Conservation (phyloP, 1,284 basidiomycete species). For the Puccinia novopanici region DNA sequence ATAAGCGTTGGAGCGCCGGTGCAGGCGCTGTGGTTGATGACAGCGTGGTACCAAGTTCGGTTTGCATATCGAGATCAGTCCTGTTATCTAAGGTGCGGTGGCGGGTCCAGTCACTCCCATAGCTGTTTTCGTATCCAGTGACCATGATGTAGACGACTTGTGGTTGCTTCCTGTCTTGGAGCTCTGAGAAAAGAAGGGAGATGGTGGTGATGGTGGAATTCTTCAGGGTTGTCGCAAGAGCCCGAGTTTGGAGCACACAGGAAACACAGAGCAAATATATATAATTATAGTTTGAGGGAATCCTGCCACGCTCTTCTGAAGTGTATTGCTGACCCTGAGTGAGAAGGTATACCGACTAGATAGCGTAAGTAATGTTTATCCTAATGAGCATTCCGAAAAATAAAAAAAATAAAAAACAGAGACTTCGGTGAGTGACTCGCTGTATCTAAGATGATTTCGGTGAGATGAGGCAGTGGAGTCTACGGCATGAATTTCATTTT, state of each 20-base stretch:
- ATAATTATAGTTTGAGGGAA: neutral
- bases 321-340: neutral
- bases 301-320: neutral
- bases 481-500: conserved; percentile 1
- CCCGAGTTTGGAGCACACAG: neutral
- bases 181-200: too few relatives aligned
- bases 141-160: neutral
- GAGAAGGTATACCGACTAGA: neutral
- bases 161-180: neutral
- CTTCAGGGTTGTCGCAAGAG: neutral
- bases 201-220: neutral
- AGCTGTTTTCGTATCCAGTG: conserved; percentile 16
- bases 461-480: neutral
- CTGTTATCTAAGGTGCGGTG: neutral
- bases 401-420: neutral
- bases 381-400: neutral
- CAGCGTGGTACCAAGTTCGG: conserved; percentile 14
- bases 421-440: neutral
- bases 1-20: conserved; percentile 29
- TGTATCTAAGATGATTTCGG: neutral
- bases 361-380: neutral
- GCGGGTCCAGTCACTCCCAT: conserved; percentile 49
- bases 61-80: conserved; percentile 18
- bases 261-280: neutral
- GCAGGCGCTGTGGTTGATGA: conserved; percentile 21